These are phyloP conservation scores for Astragalus glycyphyllos DNA, from an alignment of 306 rosid species.

Conservation along the genomic window DNA sequence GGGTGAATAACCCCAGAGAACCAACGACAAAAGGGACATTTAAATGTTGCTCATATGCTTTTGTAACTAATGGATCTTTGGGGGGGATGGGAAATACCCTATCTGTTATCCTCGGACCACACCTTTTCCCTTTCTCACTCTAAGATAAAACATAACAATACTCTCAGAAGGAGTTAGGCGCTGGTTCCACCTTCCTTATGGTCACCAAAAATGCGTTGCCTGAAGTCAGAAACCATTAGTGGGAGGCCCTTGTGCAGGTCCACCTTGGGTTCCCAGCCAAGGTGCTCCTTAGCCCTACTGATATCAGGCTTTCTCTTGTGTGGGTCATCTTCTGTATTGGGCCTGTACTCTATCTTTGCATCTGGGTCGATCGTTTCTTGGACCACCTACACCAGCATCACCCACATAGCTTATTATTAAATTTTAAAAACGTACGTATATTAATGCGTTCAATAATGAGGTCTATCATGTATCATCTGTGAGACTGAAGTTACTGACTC, in stretches of 20 bases:
- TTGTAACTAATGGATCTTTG: constrained; percentile 38
- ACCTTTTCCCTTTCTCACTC: constrained; percentile 38
- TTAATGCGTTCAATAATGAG: constrained; percentile 30
- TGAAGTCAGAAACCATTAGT: constrained; percentile 88
- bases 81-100: constrained; percentile 33
- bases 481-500: constrained; percentile 7
- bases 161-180: constrained; percentile 44
- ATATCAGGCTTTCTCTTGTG: constrained; percentile 99
- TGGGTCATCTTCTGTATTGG: constrained; percentile 96
- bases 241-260: constrained; percentile 92
- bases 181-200: constrained; percentile 68
- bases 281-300: constrained; percentile 75
- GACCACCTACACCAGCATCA: constrained; percentile 69
- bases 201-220: constrained; percentile 94
- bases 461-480: not conserved
- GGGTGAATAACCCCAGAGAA: constrained; percentile 32
- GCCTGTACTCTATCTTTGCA: constrained; percentile 85
- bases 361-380: constrained; percentile 96
- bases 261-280: constrained; percentile 96
- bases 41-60: constrained; percentile 11
- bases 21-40: constrained; percentile 29
- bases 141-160: constrained; percentile 21
- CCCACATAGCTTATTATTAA: not conserved
- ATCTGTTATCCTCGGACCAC: constrained; percentile 39
- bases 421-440: constrained; percentile 12